Conservation (phyloP, 768 basidiomycete species). For the Hygrophorus russula region DNA sequence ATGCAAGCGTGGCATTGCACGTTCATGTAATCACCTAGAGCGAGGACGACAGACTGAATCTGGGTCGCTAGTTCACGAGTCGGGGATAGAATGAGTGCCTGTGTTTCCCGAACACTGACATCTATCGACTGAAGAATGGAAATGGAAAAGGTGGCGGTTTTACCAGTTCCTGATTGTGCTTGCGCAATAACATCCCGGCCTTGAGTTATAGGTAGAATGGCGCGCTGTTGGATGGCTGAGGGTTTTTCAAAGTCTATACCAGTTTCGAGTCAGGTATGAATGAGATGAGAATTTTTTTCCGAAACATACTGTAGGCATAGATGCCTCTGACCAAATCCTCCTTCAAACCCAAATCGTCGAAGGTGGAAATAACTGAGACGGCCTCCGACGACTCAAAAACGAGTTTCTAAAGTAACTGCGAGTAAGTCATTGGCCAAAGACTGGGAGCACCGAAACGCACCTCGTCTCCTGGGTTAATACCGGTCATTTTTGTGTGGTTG, state of each 20-base stretch:
- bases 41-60: constrained; percentile 94
- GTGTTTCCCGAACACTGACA: constrained; percentile 85
- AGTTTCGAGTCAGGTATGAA: neutral
- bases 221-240: constrained; percentile 97
- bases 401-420: constrained; percentile 49
- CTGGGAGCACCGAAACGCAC: constrained; percentile 28
- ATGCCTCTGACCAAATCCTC: constrained; percentile 93
- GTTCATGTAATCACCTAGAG: constrained; percentile 98
- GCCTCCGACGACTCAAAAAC: constrained; percentile 94
- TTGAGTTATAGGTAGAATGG: constrained; percentile 91
- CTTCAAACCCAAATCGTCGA: constrained; percentile 86
- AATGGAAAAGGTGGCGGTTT: constrained; percentile 98
- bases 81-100: constrained; percentile 92
- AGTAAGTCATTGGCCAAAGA: constrained; percentile 6
- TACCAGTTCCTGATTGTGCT: constrained; percentile 98
- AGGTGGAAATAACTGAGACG: constrained; percentile 79
- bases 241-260: constrained; percentile 85
- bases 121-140: constrained; percentile 98
- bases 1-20: constrained; percentile 98
- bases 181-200: constrained; percentile 98
- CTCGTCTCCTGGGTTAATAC: constrained; percentile 80
- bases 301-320: constrained; percentile 87
- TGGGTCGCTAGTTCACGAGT: constrained; percentile 99
- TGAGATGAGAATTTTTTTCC: neutral
- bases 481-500: constrained; percentile 56